phyloP scores from a whole-genome alignment of 495 filamentous ascomycete genomes.

The Schizothecium vesticola region DNA sequence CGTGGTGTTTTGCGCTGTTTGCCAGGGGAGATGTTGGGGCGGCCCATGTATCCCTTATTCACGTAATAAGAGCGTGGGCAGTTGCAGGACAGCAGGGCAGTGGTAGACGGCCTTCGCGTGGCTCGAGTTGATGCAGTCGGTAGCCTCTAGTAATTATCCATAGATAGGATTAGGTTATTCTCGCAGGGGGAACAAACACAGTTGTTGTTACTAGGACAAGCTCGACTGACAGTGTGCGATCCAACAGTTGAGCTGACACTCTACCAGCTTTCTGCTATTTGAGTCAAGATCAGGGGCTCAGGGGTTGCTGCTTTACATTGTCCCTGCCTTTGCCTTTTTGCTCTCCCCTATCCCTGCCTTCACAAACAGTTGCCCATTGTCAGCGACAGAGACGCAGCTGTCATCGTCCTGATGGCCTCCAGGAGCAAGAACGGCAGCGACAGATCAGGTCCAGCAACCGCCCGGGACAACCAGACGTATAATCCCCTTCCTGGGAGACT shows the following conservation, averaged over 20 bases:
- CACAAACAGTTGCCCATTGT: neutral
- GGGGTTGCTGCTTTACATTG: neutral
- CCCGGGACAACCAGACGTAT: neutral
- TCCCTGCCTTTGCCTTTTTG: neutral
- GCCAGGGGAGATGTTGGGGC: neutral
- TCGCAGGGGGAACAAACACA: neutral
- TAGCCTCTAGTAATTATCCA: neutral
- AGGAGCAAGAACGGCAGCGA: neutral
- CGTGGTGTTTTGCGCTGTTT: neutral
- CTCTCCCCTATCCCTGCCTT: neutral
- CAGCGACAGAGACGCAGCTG: neutral
- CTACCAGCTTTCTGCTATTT: neutral
- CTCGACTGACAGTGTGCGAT: neutral
- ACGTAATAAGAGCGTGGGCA: neutral
- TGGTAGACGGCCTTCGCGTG: neutral
- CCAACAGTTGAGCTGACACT: no score
- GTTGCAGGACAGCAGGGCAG: neutral
- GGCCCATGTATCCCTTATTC: neutral
- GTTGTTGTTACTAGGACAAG: neutral
- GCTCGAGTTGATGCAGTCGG: neutral
- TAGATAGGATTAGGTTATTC: neutral
- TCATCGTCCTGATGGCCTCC: neutral
- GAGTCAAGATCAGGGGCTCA: neutral
- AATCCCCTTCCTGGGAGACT: neutral
- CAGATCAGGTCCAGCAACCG: neutral